Evolutionary conservation across 2,329 filamentous ascomycete genomes (phyloP).

Genomic region (Podosphaera aphanis): DNA sequence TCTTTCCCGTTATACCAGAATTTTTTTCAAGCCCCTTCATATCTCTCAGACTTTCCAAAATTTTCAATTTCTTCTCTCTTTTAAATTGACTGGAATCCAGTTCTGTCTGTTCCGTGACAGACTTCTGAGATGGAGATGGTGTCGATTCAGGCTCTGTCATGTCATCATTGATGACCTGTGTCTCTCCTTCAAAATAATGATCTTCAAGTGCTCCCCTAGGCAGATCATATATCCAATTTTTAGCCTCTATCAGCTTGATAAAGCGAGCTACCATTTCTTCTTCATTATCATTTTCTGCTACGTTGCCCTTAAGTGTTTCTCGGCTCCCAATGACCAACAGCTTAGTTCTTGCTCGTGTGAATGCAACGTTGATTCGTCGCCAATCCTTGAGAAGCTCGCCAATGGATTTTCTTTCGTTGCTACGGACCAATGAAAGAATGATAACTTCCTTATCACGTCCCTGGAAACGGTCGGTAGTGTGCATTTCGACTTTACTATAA

Average conservation of each 20-base stretch:
- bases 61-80: slow-evolving; percentile 3
- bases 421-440: slow-evolving; percentile 67
- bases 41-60: slow-evolving; percentile 4
- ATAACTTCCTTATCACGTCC: slow-evolving; percentile 88
- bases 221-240: slow-evolving; percentile 61
- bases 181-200: slow-evolving; percentile 34
- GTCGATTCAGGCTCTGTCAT: slow-evolving; percentile 3
- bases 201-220: slow-evolving; percentile 36
- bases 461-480: slow-evolving; percentile 92
- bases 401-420: slow-evolving; percentile 61
- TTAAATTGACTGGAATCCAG: background rate
- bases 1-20: slow-evolving; percentile 1
- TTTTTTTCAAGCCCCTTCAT: slow-evolving; percentile 3
- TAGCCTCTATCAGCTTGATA: slow-evolving; percentile 51
- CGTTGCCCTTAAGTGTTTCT: slow-evolving; percentile 41
- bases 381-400: slow-evolving; percentile 81
- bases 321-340: slow-evolving; percentile 68
- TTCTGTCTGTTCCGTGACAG: background rate
- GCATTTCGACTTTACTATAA: slow-evolving; percentile 55
- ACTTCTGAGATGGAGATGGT: slow-evolving; percentile 1
- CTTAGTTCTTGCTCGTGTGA: slow-evolving; percentile 83
- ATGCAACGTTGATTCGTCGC: slow-evolving; percentile 83
- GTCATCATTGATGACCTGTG: slow-evolving; percentile 20
- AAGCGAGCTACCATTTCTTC: slow-evolving; percentile 60
- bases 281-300: slow-evolving; percentile 37